Percentiles rank a stretch among this genome's conserved stretches.
phyloP scores from a whole-genome alignment of 1,284 basidiomycete genomes.

The Apiotrichum sp. region DNA sequence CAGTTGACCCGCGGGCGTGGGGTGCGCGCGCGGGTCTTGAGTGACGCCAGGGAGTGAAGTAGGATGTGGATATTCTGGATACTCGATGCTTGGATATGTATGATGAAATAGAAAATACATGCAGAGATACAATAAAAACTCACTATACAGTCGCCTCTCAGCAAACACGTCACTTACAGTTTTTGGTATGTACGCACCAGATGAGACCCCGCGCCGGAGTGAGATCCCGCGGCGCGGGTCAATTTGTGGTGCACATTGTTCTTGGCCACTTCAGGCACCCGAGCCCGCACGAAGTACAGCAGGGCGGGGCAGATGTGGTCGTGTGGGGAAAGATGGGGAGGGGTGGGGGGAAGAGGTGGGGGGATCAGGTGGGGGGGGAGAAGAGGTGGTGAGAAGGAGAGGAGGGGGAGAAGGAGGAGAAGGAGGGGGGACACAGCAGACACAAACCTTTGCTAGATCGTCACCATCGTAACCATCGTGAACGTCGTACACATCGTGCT shows the following conservation, averaged over 20 bases:
- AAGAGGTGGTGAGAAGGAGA: background rate
- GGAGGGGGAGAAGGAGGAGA: background rate
- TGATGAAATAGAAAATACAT: no score
- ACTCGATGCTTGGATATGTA: background rate
- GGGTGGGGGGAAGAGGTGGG: background rate
- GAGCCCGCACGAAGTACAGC: constrained; percentile 26
- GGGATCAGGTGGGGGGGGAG: background rate
- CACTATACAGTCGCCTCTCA: background rate
- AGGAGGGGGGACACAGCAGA: background rate
- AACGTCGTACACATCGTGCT: no score
- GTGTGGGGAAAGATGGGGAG: background rate
- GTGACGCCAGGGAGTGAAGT: constrained; percentile 25
- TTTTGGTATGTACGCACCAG: constrained; percentile 14
- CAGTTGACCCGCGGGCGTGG: constrained; percentile 14
- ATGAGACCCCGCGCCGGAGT: constrained; percentile 25
- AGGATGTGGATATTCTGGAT: constrained; percentile 19
- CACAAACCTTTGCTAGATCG: no score
- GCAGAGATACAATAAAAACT: no score
- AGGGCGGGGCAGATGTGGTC: constrained; percentile 42
- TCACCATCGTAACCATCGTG: no score
- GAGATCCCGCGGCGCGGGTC: constrained; percentile 16
- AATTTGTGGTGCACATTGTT: constrained; percentile 22
- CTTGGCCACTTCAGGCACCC: constrained; percentile 45
- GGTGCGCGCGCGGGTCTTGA: constrained; percentile 12
- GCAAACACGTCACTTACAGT: no score